These are phyloP conservation scores for Colletotrichum tropicicola DNA, from an alignment of 2,329 filamentous ascomycete species.

Conservation along the genomic window DNA sequence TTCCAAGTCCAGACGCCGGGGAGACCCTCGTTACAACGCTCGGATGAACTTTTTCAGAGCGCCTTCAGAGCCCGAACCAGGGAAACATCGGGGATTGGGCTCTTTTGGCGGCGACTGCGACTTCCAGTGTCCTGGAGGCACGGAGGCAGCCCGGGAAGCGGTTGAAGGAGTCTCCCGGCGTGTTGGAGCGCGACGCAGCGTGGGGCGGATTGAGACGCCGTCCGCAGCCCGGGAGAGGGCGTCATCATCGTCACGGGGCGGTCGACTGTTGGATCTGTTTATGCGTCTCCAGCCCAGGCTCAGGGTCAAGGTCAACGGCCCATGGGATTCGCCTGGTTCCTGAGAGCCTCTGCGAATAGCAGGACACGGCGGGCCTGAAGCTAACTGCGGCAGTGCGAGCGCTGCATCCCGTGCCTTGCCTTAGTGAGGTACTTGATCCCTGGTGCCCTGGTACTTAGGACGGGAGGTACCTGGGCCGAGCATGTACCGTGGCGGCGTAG, in stretches of 20 bases:
- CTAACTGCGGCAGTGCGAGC: constrained; percentile 20
- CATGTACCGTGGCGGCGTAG: not conserved
- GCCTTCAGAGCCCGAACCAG: not conserved
- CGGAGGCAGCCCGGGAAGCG: too few species aligned
- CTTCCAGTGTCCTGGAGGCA: too few species aligned
- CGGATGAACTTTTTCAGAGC: constrained; percentile 21
- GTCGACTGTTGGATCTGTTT: not conserved
- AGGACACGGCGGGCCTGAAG: not conserved
- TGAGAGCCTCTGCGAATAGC: not conserved
- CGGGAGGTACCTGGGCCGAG: not conserved
- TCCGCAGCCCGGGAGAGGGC: too few species aligned
- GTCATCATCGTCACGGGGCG: too few species aligned
- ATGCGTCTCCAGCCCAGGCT: not conserved
- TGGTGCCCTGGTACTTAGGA: too few species aligned
- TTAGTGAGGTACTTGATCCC: constrained; percentile 25
- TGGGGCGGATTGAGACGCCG: too few species aligned
- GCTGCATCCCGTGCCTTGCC: constrained; percentile 25
- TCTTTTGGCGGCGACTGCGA: too few species aligned
- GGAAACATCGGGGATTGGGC: too few species aligned
- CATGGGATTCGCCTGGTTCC: not conserved
- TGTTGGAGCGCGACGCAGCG: too few species aligned
- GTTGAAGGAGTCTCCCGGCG: too few species aligned
- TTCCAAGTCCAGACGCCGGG: constrained; percentile 15
- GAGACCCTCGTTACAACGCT: constrained; percentile 24
- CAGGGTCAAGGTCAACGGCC: too few species aligned